phyloP scores from a whole-genome alignment of 805 yeast genomes.

The Komagataella pastoris region DNA sequence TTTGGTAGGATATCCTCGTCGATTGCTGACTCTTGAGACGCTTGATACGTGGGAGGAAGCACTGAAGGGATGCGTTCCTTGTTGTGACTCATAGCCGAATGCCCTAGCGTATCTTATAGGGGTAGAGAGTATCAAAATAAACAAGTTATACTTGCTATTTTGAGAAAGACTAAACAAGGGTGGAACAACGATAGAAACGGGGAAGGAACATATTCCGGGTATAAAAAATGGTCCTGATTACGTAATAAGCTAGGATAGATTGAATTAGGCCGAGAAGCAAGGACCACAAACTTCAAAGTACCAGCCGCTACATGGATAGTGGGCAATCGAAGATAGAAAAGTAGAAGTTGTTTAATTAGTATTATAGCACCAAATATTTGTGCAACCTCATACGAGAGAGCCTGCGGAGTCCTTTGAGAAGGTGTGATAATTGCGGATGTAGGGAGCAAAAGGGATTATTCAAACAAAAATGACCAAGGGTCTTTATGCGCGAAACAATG shows the following conservation, averaged over 20 bases:
- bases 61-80: background rate
- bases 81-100: background rate
- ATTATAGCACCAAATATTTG: background rate
- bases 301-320: too few species aligned
- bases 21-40: background rate
- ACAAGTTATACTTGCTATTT: background rate
- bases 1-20: background rate
- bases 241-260: background rate
- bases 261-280: background rate
- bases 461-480: background rate
- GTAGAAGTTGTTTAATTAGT: too few species aligned
- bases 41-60: background rate
- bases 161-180: background rate
- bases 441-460: background rate
- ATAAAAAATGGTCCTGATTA: background rate
- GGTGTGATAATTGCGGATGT: background rate
- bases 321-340: background rate
- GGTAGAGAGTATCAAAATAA: background rate
- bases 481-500: background rate
- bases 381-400: background rate
- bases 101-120: background rate
- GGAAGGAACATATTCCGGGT: background rate
- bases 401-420: background rate
- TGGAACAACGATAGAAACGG: background rate
- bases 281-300: background rate